phyloP scores from a whole-genome alignment of 2,329 filamentous ascomycete genomes.

The Fusarium oligoseptatum region DNA sequence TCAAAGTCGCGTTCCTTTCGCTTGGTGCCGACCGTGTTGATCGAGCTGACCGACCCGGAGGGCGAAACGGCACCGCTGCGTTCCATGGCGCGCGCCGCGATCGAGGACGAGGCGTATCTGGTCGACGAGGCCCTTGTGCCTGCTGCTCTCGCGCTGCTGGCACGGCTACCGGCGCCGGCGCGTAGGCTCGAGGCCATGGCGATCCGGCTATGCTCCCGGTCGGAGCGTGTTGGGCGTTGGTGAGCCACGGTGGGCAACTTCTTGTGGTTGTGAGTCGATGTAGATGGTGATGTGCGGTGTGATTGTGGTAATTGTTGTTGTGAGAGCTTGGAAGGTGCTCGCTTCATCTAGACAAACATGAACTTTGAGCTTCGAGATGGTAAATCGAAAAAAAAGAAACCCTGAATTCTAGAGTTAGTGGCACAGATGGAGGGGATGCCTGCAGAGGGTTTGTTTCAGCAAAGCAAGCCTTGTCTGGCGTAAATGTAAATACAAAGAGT shows the following conservation, averaged over 20 bases:
- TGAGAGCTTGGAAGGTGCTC: slow-evolving; percentile 12
- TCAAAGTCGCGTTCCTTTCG: slow-evolving; percentile 91
- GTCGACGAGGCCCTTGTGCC: slow-evolving; percentile 42
- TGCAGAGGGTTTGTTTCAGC: slow-evolving; percentile 25
- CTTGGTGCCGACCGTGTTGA: slow-evolving; percentile 75
- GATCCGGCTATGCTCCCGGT: slow-evolving; percentile 54
- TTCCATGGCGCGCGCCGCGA: slow-evolving; percentile 40
- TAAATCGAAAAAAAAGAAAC: slow-evolving; percentile 14
- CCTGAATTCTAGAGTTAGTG: slow-evolving; percentile 18
- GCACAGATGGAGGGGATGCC: slow-evolving; percentile 43
- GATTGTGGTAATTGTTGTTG: background rate
- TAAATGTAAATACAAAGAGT: slow-evolving; percentile 37
- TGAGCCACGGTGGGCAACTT: slow-evolving; percentile 50
- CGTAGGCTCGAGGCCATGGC: slow-evolving; percentile 51
- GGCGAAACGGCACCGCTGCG: slow-evolving; percentile 72
- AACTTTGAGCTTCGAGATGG: too few relatives aligned
- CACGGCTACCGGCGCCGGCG: slow-evolving; percentile 42
- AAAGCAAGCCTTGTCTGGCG: slow-evolving; percentile 2
- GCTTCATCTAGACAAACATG: background rate
- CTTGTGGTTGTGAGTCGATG: slow-evolving; percentile 20
- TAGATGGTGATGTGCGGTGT: slow-evolving; percentile 1
- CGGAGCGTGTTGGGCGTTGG: slow-evolving; percentile 54
- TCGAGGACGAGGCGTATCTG: slow-evolving; percentile 39
- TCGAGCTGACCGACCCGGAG: slow-evolving; percentile 73
- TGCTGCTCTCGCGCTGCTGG: slow-evolving; percentile 41